Evolutionary conservation across 352 stramenopile genomes (phyloP).

Genomic region (Phytopythium chamaehyphon): DNA sequence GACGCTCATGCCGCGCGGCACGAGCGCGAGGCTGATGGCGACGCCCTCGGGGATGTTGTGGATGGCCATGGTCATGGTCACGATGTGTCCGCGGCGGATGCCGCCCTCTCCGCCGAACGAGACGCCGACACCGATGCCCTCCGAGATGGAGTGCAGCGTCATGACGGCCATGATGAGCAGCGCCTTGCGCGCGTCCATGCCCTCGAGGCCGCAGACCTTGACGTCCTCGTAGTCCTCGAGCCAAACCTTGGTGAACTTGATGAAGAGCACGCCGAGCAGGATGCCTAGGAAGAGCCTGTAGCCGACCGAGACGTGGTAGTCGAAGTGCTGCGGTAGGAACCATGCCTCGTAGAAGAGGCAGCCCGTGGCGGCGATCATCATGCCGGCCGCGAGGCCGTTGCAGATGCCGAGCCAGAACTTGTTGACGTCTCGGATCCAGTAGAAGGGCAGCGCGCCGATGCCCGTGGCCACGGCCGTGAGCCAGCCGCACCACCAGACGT

Average conservation of each 20-base stretch:
- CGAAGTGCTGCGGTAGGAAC: slow-evolving; percentile 62
- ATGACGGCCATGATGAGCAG: slow-evolving; percentile 98
- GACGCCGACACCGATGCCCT: slow-evolving; percentile 96
- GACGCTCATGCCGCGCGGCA: slow-evolving; percentile 89
- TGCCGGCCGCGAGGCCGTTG: slow-evolving; percentile 94
- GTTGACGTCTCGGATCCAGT: slow-evolving; percentile 91
- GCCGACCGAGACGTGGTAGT: slow-evolving; percentile 64
- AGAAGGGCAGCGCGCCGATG: slow-evolving; percentile 93
- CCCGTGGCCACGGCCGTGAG: slow-evolving; percentile 95
- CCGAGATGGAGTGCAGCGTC: slow-evolving; percentile 97
- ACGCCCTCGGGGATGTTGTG: slow-evolving; percentile 99
- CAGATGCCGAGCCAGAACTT: slow-evolving; percentile 94
- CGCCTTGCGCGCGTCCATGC: slow-evolving; percentile 88
- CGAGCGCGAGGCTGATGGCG: slow-evolving; percentile 93
- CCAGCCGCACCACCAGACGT: slow-evolving; percentile 98
- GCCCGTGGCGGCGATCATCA: slow-evolving; percentile 97
- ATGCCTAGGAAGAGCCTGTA: slow-evolving; percentile 88
- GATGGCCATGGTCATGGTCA: slow-evolving; percentile 96
- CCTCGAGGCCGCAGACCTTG: slow-evolving; percentile 77
- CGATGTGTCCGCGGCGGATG: slow-evolving; percentile 94
- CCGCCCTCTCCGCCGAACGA: slow-evolving; percentile 94
- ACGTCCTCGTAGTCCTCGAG: slow-evolving; percentile 95
- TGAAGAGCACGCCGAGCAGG: slow-evolving; percentile 94
- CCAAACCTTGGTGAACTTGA: slow-evolving; percentile 93
- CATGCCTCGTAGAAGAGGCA: slow-evolving; percentile 94